Evolutionary conservation across 192 early-diverging fungal genomes (phyloP).

Genomic region (Spizellomyces sp.): DNA sequence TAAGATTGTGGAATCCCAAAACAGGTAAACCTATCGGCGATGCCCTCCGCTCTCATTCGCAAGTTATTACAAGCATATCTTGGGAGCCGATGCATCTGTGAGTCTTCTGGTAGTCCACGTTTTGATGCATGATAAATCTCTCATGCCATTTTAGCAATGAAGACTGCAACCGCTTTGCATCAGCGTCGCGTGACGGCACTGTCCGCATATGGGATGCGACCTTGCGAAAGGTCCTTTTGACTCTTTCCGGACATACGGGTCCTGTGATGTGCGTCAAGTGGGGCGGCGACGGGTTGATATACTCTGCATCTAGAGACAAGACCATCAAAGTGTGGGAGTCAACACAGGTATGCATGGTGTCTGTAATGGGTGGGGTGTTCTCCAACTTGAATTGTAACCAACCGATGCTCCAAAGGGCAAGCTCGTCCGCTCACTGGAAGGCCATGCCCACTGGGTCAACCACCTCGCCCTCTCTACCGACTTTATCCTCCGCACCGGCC

Average conservation of each 20-base stretch:
- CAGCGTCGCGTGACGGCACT: slow-evolving; percentile 90
- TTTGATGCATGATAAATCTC: slow-evolving; percentile 1
- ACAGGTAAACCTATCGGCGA: slow-evolving; percentile 80
- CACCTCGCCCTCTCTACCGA: slow-evolving; percentile 91
- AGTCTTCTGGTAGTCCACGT: slow-evolving; percentile 14
- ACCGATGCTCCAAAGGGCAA: slow-evolving; percentile 61
- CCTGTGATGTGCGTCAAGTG: slow-evolving; percentile 94
- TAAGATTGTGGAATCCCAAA: slow-evolving; percentile 85
- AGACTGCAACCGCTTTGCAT: slow-evolving; percentile 78
- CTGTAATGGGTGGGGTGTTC: too few relatives aligned
- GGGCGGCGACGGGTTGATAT: slow-evolving; percentile 94
- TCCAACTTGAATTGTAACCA: not conserved
- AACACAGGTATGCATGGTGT: slow-evolving; percentile 12
- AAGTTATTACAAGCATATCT: slow-evolving; percentile 86
- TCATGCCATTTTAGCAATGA: slow-evolving; percentile 54
- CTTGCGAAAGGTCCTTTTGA: slow-evolving; percentile 71
- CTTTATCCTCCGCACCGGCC: slow-evolving; percentile 85
- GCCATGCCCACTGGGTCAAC: slow-evolving; percentile 98
- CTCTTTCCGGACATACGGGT: slow-evolving; percentile 87
- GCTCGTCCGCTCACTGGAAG: slow-evolving; percentile 79
- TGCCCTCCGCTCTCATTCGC: slow-evolving; percentile 79
- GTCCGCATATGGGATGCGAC: slow-evolving; percentile 92
- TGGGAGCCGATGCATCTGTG: slow-evolving; percentile 92
- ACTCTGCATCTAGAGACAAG: slow-evolving; percentile 92
- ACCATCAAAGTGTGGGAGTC: slow-evolving; percentile 94